These are phyloP conservation scores for Clathrospora elynae DNA, from an alignment of 2,329 filamentous ascomycete species.

Conservation along the genomic window DNA sequence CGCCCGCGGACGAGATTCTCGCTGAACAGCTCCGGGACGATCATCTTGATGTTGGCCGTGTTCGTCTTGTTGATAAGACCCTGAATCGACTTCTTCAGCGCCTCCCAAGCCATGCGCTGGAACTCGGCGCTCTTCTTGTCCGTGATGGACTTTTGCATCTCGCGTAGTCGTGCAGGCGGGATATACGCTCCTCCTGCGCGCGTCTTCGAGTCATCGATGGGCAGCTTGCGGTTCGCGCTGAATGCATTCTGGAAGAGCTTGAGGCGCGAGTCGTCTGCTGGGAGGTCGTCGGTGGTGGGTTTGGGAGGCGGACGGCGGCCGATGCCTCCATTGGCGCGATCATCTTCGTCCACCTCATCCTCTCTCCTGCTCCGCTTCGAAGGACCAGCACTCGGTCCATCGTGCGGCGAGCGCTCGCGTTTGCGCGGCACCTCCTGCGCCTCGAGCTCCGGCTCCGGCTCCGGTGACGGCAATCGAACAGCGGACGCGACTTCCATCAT, in stretches of 20 bases:
- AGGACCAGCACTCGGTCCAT: constrained; percentile 35
- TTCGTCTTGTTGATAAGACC: constrained; percentile 99
- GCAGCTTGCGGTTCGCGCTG: constrained; percentile 73
- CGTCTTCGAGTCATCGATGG: constrained; percentile 85
- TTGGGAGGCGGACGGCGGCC: constrained; percentile 57
- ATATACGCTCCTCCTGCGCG: constrained; percentile 96
- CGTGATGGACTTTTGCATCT: constrained; percentile 93
- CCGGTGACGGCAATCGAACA: constrained; percentile 64
- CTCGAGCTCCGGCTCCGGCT: constrained; percentile 50
- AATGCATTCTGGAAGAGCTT: constrained; percentile 47
- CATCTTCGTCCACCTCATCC: constrained; percentile 44
- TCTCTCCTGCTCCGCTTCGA: constrained; percentile 46
- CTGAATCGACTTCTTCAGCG: constrained; percentile 97
- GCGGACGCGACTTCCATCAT: constrained; percentile 52
- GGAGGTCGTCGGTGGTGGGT: constrained; percentile 22
- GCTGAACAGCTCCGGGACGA: constrained; percentile 92
- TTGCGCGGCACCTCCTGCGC: constrained; percentile 55
- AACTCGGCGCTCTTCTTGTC: constrained; percentile 97
- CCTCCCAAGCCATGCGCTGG: constrained; percentile 99
- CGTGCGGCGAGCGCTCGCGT: constrained; percentile 60
- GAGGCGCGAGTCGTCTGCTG: constrained; percentile 43
- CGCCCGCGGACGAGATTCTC: constrained; percentile 93
- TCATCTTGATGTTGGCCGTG: constrained; percentile 95
- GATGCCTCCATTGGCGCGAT: constrained; percentile 69
- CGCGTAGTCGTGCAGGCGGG: constrained; percentile 85